Conservation (phyloP, 306 rosid genomes). For the Clitoria ternatea region DNA sequence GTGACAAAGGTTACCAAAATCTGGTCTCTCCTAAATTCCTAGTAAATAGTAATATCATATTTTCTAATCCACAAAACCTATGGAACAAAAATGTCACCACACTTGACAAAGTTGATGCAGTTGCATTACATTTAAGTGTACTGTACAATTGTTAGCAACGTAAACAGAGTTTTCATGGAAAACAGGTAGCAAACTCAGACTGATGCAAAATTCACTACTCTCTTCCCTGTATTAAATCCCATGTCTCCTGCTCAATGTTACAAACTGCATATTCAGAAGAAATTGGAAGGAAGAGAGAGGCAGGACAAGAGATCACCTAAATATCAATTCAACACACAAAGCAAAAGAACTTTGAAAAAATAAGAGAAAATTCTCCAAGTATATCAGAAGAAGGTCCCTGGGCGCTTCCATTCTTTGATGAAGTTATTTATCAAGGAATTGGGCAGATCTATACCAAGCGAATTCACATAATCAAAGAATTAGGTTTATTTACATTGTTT, state of each 20-base stretch:
- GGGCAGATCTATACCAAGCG: background rate
- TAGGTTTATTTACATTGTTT: background rate
- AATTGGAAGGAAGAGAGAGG: background rate
- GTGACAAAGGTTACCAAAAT: background rate
- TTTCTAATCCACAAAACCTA: background rate
- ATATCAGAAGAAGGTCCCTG: background rate
- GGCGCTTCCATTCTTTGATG: background rate
- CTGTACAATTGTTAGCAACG: background rate
- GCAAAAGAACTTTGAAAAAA: background rate
- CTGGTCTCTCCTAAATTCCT: background rate
- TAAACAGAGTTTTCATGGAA: background rate
- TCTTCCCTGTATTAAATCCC: background rate
- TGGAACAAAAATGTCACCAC: background rate
- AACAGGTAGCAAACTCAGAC: background rate
- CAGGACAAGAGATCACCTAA: background rate
- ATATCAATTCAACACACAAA: background rate
- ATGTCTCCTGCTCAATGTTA: background rate
- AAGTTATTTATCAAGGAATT: background rate
- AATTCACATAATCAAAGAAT: background rate
- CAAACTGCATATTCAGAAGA: background rate
- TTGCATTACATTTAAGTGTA: background rate
- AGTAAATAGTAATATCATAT: constrained; percentile 1
- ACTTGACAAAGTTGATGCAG: background rate
- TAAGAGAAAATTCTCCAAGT: background rate
- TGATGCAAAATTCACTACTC: background rate